Evolutionary conservation across 352 stramenopile species (phyloP).

Genomic region (Peronospora farinosa): DNA sequence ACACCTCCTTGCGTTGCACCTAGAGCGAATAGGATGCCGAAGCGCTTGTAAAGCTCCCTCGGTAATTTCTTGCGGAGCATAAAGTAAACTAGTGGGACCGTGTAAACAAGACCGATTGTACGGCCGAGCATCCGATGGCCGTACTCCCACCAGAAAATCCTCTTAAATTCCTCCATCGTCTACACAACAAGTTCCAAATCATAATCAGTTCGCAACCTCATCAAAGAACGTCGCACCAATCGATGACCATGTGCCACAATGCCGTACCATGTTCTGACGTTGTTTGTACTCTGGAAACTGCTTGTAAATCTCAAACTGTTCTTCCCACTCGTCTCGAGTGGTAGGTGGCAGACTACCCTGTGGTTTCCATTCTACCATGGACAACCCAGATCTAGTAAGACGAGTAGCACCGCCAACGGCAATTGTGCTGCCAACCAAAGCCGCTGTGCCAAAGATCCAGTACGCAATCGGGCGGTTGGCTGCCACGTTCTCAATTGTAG

Average conservation of each 20-base stretch:
- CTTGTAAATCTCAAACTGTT: conserved; percentile 98
- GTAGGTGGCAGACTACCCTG: conserved; percentile 90
- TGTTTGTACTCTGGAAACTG: conserved; percentile 97
- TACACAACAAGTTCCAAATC: conserved; percentile 16
- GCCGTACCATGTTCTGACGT: conserved; percentile 80
- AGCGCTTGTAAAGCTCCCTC: conserved; percentile 59
- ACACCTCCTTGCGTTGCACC: conserved; percentile 77
- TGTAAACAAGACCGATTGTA: conserved; percentile 92
- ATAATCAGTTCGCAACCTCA: background rate
- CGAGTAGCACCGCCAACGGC: conserved; percentile 95
- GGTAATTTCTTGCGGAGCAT: conserved; percentile 73
- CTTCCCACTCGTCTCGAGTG: conserved; percentile 89
- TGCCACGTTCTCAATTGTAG: conserved; percentile 74
- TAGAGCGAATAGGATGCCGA: conserved; percentile 56
- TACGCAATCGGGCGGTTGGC: conserved; percentile 85
- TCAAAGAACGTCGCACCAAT: background rate
- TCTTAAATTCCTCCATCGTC: conserved; percentile 98
- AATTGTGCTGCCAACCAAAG: conserved; percentile 95
- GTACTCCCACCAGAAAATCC: conserved; percentile 95
- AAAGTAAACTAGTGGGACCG: conserved; percentile 91
- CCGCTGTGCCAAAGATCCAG: conserved; percentile 94
- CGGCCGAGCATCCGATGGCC: conserved; percentile 97
- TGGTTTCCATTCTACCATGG: conserved; percentile 96
- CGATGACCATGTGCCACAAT: background rate
- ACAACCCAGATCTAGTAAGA: conserved; percentile 95